phyloP scores from a whole-genome alignment of 2,329 filamentous ascomycete genomes.

The Fusarium sp. region DNA sequence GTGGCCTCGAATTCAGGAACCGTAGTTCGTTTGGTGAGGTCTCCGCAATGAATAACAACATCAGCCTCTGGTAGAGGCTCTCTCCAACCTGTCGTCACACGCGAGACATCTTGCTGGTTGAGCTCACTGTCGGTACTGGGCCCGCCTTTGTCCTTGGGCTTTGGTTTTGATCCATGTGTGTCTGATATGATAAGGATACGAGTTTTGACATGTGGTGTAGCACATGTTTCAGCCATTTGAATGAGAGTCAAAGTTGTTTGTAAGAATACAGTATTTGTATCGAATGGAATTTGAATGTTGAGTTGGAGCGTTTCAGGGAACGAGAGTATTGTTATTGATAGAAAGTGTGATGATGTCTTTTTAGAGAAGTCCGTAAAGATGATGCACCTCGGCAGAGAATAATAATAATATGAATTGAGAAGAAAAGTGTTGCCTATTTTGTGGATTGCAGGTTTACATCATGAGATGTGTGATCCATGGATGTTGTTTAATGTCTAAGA shows the following conservation, averaged over 20 bases:
- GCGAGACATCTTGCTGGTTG: constrained; percentile 18
- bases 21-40: constrained; percentile 60
- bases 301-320: background rate
- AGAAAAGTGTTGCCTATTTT: background rate
- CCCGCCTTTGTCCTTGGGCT: constrained; percentile 17
- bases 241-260: background rate
- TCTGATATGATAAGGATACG: constrained; percentile 57
- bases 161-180: constrained; percentile 50
- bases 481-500: background rate
- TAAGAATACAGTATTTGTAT: background rate
- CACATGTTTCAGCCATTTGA: constrained; percentile 18
- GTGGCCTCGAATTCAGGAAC: constrained; percentile 56
- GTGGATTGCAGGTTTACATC: background rate
- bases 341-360: background rate
- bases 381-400: background rate
- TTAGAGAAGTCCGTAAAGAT: too few relatives aligned
- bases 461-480: background rate
- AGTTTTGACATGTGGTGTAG: constrained; percentile 48
- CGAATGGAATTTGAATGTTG: background rate
- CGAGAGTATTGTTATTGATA: background rate
- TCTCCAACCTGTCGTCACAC: constrained; percentile 47
- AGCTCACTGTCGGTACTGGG: constrained; percentile 46
- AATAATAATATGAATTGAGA: background rate
- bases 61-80: constrained; percentile 55
- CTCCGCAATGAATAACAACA: constrained; percentile 65